phyloP scores from a whole-genome alignment of 164 flowering plant genomes.

The Kingdonia uniflora region DNA sequence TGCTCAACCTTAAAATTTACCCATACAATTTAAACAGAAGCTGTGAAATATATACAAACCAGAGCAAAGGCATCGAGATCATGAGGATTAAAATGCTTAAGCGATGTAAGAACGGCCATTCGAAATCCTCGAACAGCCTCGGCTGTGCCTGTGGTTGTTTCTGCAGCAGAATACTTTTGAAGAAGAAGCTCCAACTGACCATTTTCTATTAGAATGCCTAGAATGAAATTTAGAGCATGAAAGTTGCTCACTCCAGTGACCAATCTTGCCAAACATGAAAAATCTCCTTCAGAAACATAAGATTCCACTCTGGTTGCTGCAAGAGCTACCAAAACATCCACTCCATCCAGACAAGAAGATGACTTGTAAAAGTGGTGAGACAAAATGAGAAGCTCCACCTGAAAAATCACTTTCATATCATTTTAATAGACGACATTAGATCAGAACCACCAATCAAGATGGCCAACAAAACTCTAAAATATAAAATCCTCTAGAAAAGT shows the following conservation, averaged over 20 bases:
- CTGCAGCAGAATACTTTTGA: slow-evolving; percentile 89
- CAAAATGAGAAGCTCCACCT: slow-evolving; percentile 98
- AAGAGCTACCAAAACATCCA: slow-evolving; percentile 97
- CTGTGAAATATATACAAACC: slow-evolving; percentile 36
- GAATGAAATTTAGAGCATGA: slow-evolving; percentile 89
- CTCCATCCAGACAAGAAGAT: slow-evolving; percentile 98
- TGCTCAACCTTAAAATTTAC: too few relatives aligned
- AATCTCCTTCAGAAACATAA: slow-evolving; percentile 95
- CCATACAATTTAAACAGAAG: too few relatives aligned
- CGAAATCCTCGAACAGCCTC: slow-evolving; percentile 89
- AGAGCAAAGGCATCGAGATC: slow-evolving; percentile 90
- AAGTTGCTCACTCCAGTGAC: slow-evolving; percentile 98
- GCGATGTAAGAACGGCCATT: slow-evolving; percentile 90
- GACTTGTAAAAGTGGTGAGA: slow-evolving; percentile 98
- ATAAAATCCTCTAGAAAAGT: too few relatives aligned
- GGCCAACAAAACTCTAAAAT: too few relatives aligned
- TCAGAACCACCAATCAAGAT: too few relatives aligned
- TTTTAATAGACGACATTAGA: neutral
- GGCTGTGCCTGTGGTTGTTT: slow-evolving; percentile 56
- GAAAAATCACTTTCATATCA: slow-evolving; percentile 15
- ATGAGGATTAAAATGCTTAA: slow-evolving; percentile 79
- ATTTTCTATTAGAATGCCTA: slow-evolving; percentile 91
- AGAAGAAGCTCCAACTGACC: slow-evolving; percentile 94
- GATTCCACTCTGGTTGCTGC: slow-evolving; percentile 97
- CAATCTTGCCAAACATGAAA: slow-evolving; percentile 91